Conservation (phyloP, 129 eudicot species). For the Lactuca saligna region DNA sequence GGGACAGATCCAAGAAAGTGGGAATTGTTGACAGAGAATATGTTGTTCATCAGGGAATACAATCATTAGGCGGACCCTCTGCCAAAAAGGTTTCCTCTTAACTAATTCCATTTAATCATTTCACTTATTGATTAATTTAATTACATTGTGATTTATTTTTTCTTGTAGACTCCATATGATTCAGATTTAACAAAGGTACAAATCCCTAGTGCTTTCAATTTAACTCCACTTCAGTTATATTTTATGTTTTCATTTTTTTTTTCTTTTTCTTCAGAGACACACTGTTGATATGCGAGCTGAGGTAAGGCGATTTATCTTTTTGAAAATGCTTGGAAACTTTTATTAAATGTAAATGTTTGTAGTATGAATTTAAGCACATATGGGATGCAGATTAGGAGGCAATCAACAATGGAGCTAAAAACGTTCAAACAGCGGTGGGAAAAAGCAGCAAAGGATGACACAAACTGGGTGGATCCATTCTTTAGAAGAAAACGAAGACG, state of each 20-base stretch:
- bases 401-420: conserved; percentile 69
- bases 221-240: background rate
- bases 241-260: background rate
- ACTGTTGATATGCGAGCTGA: conserved; percentile 56
- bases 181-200: conserved; percentile 50
- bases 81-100: conserved; percentile 50
- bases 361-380: too few relatives aligned
- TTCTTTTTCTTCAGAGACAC: conserved; percentile 44
- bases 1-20: conserved; percentile 71
- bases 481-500: conserved; percentile 37
- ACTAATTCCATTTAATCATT: background rate
- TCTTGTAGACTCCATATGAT: conserved; percentile 44
- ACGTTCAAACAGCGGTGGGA: conserved; percentile 82
- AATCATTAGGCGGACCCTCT: conserved; percentile 83
- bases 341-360: too few relatives aligned
- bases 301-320: conserved; percentile 41
- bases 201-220: background rate
- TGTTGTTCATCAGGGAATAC: conserved; percentile 79
- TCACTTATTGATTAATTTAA: background rate
- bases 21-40: conserved; percentile 87
- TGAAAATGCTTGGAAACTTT: background rate
- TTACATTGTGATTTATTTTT: conserved; percentile 1
- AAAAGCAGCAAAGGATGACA: conserved; percentile 62
- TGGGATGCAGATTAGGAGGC: conserved; percentile 67
- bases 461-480: conserved; percentile 70